phyloP scores from a whole-genome alignment of 2,329 filamentous ascomycete genomes.

The Trichoderma gracile region DNA sequence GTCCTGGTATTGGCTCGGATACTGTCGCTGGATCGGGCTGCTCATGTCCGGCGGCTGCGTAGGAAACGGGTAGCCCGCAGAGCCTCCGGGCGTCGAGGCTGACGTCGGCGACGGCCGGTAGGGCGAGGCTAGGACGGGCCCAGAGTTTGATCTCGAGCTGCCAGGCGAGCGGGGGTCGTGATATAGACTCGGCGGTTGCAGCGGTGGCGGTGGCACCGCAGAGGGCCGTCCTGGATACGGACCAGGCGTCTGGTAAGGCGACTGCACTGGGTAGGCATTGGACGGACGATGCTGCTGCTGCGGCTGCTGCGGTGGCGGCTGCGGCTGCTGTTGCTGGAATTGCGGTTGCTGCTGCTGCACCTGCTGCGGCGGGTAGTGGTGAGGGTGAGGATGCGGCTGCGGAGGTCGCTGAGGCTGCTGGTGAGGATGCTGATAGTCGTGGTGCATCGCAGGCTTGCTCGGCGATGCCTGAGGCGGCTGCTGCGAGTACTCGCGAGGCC shows the following conservation, averaged over 20 bases:
- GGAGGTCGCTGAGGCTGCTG: neutral
- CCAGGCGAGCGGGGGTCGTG: slow-evolving; percentile 55
- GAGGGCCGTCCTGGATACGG: slow-evolving; percentile 42
- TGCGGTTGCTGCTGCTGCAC: slow-evolving; percentile 18
- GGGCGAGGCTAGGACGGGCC: slow-evolving; percentile 44
- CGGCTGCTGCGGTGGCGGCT: slow-evolving; percentile 30
- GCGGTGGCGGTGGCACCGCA: slow-evolving; percentile 47
- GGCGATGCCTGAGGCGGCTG: slow-evolving; percentile 48
- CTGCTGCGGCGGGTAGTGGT: slow-evolving; percentile 25
- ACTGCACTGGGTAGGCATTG: slow-evolving; percentile 42
- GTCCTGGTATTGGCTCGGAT: slow-evolving; percentile 45
- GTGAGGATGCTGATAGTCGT: slow-evolving; percentile 45
- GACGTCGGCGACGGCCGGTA: slow-evolving; percentile 54
- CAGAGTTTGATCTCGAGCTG: slow-evolving; percentile 37
- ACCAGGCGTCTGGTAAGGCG: slow-evolving; percentile 43
- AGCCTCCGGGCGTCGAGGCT: slow-evolving; percentile 41
- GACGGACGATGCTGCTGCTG: slow-evolving; percentile 37
- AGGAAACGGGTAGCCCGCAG: slow-evolving; percentile 53
- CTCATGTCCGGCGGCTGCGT: slow-evolving; percentile 45
- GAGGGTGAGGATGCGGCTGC: slow-evolving; percentile 23
- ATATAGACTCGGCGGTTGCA: slow-evolving; percentile 48
- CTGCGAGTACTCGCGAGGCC: slow-evolving; percentile 54
- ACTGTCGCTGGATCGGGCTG: slow-evolving; percentile 55
- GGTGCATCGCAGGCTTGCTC: slow-evolving; percentile 46
- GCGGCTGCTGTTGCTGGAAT: slow-evolving; percentile 28